A percentile compares a stretch with the other conserved stretches of the same genome.
phyloP scores from a whole-genome alignment of 2,329 filamentous ascomycete genomes.

The Scorias spongiosa region DNA sequence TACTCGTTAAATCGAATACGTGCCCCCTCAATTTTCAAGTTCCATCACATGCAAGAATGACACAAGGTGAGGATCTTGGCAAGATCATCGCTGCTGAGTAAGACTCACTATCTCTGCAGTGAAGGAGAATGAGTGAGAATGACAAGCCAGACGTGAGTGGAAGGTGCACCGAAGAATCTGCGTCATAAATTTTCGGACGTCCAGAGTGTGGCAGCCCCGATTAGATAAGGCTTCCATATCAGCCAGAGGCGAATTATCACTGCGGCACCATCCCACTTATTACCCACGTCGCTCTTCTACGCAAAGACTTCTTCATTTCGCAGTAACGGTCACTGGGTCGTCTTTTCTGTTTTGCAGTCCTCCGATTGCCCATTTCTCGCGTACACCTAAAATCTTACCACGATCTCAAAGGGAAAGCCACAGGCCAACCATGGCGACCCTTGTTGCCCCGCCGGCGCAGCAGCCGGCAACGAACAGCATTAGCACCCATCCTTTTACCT shows the following conservation, averaged over 20 bases:
- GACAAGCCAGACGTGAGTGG: not conserved
- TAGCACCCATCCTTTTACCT: constrained; percentile 75
- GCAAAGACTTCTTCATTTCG: too few relatives aligned
- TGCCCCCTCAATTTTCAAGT: too few relatives aligned
- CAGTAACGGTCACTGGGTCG: too few relatives aligned
- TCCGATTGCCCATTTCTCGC: not conserved
- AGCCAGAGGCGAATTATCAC: too few relatives aligned
- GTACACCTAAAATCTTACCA: not conserved
- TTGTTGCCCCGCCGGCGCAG: not conserved
- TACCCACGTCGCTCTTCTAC: too few relatives aligned
- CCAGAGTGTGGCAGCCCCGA: not conserved
- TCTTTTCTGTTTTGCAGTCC: not conserved
- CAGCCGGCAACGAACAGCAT: constrained; percentile 3
- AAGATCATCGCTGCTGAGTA: too few relatives aligned
- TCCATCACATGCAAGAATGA: too few relatives aligned
- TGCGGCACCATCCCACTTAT: too few relatives aligned
- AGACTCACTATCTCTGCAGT: too few relatives aligned
- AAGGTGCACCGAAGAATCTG: not conserved
- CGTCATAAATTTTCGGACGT: not conserved
- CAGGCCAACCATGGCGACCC: constrained; percentile 1
- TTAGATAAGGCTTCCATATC: not conserved
- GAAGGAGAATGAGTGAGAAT: too few relatives aligned
- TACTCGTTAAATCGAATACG: not conserved
- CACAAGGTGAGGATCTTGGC: too few relatives aligned
- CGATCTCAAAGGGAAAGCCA: too few relatives aligned